These are phyloP conservation scores for Chaetomium fimeti DNA, from an alignment of 495 filamentous ascomycete species.

Conservation along the genomic window DNA sequence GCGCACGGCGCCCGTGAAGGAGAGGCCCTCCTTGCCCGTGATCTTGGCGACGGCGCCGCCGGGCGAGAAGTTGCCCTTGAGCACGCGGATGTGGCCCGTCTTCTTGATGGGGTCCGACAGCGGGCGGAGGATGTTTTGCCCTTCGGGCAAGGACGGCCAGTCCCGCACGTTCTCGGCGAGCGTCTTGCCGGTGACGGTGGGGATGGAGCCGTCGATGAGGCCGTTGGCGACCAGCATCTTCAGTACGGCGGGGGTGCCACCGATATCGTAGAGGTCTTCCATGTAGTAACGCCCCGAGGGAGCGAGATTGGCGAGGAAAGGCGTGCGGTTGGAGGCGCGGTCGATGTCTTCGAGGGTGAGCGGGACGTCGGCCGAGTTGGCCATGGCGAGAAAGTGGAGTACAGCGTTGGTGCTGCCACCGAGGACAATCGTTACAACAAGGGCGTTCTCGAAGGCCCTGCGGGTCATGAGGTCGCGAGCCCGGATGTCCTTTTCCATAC, in stretches of 20 bases:
- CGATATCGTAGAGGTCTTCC: constrained; percentile 93
- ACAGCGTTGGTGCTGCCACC: constrained; percentile 92
- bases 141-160: constrained; percentile 75
- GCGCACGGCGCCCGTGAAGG: constrained; percentile 75
- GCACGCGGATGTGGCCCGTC: constrained; percentile 85
- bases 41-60: constrained; percentile 96
- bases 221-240: constrained; percentile 84
- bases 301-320: constrained; percentile 89
- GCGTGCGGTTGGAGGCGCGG: constrained; percentile 82
- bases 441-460: constrained; percentile 85
- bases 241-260: constrained; percentile 85
- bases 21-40: constrained; percentile 88
- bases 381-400: constrained; percentile 94
- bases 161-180: constrained; percentile 82
- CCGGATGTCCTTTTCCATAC: constrained; percentile 83
- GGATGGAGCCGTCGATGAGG: constrained; percentile 78
- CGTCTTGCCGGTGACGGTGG: constrained; percentile 89
- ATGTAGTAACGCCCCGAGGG: constrained; percentile 87
- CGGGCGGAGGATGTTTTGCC: constrained; percentile 82
- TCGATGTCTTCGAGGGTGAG: constrained; percentile 87
- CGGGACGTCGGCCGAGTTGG: constrained; percentile 78
- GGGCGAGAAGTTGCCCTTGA: constrained; percentile 87
- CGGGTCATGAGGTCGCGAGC: constrained; percentile 83
- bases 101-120: constrained; percentile 81
- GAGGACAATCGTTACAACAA: constrained; percentile 89